Base-by-base conservation (phyloP, 345 rosid species). In the Trapa bicornis region DNA sequence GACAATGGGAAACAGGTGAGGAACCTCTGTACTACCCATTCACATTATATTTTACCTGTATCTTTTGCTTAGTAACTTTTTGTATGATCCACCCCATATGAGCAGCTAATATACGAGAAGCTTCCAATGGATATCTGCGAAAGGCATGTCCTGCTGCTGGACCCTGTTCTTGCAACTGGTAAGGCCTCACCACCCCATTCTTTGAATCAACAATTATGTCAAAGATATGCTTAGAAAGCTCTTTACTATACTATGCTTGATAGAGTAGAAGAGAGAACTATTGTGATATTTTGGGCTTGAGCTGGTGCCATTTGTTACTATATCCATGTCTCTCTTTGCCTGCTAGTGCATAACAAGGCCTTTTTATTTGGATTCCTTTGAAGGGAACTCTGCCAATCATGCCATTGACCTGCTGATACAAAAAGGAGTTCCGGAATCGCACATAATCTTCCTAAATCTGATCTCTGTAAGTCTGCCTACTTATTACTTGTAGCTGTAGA, bases 161-260 rank as follows among this genome's bases (percentile, higher is more conserved):
- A 94, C 68, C 99, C 97, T 4, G 96, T 91, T 71, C 89, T 94
- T 72, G 96, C 89, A 65, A 94, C 99, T 66, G 97, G 97, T 87
- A 85, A 69, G 43, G 32, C 53, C 68, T 61, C 61, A 57, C 39
- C 62, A 15, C 42, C 35, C 29, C 29, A n/a, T 58, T 11, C 15
- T 58, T 32, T 58, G 63, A 58, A 35, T 7, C 9, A 41, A 8
- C 6, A 41, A 8, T 3, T 41, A 41, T 3, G 43, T 22, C 29
- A 41, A 41, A 41, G 43, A 41, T 41, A 41, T 41, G 4, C 7
- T 41, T 3, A 41, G 4, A 3, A 41, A 3, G 7, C 4, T 41
- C 6, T 41, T 41, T 41, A 41, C 43, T 41, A 41, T 41, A 41
- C 43, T 41, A 41, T 41, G 43, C 43, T 41, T 41, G 43, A 41